Evolutionary conservation across 768 basidiomycete species (phyloP).

Genomic region (Mycena crocata): DNA sequence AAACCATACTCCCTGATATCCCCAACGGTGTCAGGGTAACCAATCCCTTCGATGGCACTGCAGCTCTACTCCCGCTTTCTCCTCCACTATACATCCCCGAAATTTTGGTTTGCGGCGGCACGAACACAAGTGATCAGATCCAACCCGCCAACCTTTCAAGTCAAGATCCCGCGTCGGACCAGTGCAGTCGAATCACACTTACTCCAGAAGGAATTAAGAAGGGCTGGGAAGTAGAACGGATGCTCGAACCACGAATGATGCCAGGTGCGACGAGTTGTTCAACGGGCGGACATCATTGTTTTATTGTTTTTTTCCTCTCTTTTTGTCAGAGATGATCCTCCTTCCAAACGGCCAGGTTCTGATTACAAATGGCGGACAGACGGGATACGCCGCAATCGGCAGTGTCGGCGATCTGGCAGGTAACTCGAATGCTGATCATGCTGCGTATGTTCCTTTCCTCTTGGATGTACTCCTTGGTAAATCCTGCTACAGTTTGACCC

Average conservation of each 20-base stretch:
- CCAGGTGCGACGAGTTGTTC: no score
- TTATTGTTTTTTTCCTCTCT: no score
- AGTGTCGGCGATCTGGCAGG: constrained; percentile 44
- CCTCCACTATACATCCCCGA: constrained; percentile 27
- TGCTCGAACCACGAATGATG: constrained; percentile 65
- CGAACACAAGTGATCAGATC: constrained; percentile 37
- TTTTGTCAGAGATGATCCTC: constrained; percentile 61
- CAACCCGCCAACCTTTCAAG: constrained; percentile 57
- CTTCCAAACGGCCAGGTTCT: constrained; percentile 46
- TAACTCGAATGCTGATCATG: constrained; percentile 59
- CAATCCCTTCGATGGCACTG: constrained; percentile 30
- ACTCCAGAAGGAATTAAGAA: constrained; percentile 32
- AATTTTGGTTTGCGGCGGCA: constrained; percentile 34
- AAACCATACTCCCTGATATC: constrained; percentile 23
- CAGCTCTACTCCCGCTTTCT: constrained; percentile 26
- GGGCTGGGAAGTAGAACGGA: constrained; percentile 57
- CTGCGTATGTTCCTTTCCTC: constrained; percentile 42
- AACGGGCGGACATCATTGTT: no score
- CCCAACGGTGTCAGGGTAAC: constrained; percentile 19
- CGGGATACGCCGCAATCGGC: constrained; percentile 40
- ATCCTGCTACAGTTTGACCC: constrained; percentile 35
- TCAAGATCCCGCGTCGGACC: constrained; percentile 56
- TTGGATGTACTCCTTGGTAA: background rate
- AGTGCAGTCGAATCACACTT: constrained; percentile 57
- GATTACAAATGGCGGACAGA: constrained; percentile 61